These are phyloP conservation scores for Monilinia laxa DNA, from an alignment of 2,329 filamentous ascomycete species.

Conservation along the genomic window DNA sequence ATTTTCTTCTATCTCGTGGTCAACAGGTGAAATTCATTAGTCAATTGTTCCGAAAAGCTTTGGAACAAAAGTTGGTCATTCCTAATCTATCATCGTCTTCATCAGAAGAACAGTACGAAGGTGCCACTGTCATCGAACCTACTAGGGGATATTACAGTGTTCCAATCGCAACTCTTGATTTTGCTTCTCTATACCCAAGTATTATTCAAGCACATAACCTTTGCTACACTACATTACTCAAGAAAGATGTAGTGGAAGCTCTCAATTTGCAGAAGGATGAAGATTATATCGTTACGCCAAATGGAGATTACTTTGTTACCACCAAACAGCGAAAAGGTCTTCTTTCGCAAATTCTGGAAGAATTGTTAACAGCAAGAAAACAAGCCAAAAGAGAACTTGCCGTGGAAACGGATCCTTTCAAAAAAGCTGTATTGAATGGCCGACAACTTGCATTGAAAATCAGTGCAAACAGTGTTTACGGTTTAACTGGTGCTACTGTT, in stretches of 20 bases:
- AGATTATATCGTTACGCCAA: conserved; percentile 95
- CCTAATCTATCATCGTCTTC: conserved; percentile 74
- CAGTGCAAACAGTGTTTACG: conserved; percentile 97
- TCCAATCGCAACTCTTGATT: conserved; percentile 95
- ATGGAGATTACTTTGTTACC: conserved; percentile 90
- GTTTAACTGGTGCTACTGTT: conserved; percentile 91
- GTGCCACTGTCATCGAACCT: conserved; percentile 96
- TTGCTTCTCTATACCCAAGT: conserved; percentile 95
- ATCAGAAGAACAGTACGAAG: conserved; percentile 89
- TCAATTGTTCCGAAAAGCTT: conserved; percentile 90
- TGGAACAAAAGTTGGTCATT: conserved; percentile 91
- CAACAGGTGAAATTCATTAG: conserved; percentile 98
- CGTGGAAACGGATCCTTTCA: conserved; percentile 90
- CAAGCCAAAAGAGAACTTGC: conserved; percentile 89
- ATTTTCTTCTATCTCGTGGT: conserved; percentile 84
- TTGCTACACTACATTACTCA: conserved; percentile 92
- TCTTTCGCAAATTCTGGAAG: conserved; percentile 91
- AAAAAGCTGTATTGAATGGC: conserved; percentile 96
- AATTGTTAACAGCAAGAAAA: conserved; percentile 87
- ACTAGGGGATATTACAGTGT: conserved; percentile 91
- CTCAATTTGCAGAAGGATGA: conserved; percentile 79
- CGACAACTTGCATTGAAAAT: conserved; percentile 94
- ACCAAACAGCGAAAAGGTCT: conserved; percentile 86
- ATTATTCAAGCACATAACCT: conserved; percentile 99
- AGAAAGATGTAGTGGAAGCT: conserved; percentile 73